Evolutionary conservation across 2,329 filamentous ascomycete species (phyloP).

Genomic region (Scortechinia acanthostroma): DNA sequence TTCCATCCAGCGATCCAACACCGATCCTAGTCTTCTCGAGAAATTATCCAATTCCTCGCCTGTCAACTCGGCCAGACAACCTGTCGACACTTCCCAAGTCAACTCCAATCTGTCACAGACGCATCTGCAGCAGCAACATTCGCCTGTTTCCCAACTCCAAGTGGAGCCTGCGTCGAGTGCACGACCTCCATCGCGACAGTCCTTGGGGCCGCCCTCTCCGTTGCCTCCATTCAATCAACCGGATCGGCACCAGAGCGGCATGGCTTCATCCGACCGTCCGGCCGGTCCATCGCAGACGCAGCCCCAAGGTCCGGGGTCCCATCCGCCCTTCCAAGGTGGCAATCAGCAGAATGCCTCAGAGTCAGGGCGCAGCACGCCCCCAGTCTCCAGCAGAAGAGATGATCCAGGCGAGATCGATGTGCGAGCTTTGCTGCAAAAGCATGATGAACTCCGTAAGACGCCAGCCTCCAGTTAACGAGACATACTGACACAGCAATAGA

Average conservation of each 20-base stretch:
- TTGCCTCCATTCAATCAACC: neutral
- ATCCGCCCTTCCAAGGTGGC: neutral
- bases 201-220: neutral
- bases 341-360: neutral
- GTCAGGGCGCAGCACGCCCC: neutral
- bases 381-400: neutral
- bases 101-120: no score
- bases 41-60: no score
- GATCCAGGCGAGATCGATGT: neutral
- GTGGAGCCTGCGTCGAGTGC: no score
- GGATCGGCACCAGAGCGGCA: neutral
- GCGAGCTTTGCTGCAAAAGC: neutral
- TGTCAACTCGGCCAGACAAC: no score
- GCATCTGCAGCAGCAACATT: no score
- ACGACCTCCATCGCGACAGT: no score
- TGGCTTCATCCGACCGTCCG: neutral
- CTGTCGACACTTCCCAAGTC: no score
- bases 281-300: neutral
- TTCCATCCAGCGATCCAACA: no score
- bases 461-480: no score
- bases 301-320: neutral
- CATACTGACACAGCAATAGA: conserved; percentile 21
- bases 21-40: no score
- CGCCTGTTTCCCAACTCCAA: no score
- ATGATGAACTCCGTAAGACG: conserved; percentile 1